Percentiles rank a stretch among this genome's conserved stretches.
phyloP scores from a whole-genome alignment of 2,329 filamentous ascomycete genomes.

The Ramularia collo-cygni region DNA sequence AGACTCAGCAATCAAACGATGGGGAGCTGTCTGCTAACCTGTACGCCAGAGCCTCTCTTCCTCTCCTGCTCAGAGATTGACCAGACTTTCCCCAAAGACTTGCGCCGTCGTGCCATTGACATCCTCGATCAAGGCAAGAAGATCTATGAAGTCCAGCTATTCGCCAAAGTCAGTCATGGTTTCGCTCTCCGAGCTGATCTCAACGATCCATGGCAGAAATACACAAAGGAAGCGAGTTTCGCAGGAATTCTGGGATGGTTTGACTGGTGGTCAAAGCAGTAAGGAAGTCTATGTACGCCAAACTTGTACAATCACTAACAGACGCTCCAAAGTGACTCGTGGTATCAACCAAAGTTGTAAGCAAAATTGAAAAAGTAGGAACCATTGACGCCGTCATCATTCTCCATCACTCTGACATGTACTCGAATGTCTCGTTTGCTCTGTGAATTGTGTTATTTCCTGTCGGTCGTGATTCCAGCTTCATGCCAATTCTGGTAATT shows the following conservation, averaged over 20 bases:
- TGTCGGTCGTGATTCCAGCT: too few relatives aligned
- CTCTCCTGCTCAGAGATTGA: conserved; percentile 40
- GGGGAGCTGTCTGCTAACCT: background rate
- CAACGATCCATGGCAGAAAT: conserved; percentile 32
- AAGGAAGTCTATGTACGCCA: background rate
- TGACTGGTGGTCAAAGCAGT: conserved; percentile 7
- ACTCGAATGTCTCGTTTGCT: too few relatives aligned
- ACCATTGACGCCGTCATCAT: too few relatives aligned
- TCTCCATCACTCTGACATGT: too few relatives aligned
- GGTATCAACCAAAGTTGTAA: too few relatives aligned
- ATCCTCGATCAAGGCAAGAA: conserved; percentile 34
- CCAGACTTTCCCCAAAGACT: conserved; percentile 33
- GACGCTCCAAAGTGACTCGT: too few relatives aligned
- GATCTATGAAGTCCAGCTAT: conserved; percentile 23
- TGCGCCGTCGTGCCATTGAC: conserved; percentile 34
- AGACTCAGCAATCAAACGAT: background rate
- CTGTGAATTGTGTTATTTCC: too few relatives aligned
- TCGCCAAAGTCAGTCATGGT: conserved; percentile 24
- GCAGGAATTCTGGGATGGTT: conserved; percentile 21
- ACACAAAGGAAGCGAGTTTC: conserved; percentile 26
- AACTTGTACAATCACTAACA: too few relatives aligned
- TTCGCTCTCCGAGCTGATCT: conserved; percentile 29
- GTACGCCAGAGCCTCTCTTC: conserved; percentile 32
- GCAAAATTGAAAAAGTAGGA: too few relatives aligned
- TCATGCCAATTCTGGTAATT: conserved; percentile 8